Conservation (phyloP, 2,329 filamentous ascomycete species). For the Karstenula rhodostoma region DNA sequence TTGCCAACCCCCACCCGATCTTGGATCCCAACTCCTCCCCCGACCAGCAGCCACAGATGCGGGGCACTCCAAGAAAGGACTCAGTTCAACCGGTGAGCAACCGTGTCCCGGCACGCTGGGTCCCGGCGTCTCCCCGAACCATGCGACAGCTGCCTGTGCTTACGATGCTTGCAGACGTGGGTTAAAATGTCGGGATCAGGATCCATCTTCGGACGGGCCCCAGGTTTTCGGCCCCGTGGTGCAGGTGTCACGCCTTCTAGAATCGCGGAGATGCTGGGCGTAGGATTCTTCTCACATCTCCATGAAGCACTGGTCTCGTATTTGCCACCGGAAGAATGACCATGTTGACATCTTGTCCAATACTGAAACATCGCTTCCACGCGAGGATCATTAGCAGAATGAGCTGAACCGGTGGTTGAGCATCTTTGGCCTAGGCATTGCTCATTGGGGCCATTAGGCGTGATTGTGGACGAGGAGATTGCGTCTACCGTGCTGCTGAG, state of each 20-base stretch:
- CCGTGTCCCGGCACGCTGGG: constrained; percentile 24
- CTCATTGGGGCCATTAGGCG: constrained; percentile 13
- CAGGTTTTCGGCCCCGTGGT: constrained; percentile 6
- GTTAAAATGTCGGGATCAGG: constrained; percentile 14
- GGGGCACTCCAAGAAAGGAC: constrained; percentile 20
- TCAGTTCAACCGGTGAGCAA: constrained; percentile 32
- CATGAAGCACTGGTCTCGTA: constrained; percentile 12
- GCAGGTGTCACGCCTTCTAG: constrained; percentile 20
- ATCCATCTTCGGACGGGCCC: constrained; percentile 12
- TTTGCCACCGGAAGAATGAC: constrained; percentile 32
- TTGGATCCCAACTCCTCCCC: constrained; percentile 14
- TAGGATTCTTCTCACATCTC: not conserved
- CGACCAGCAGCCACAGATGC: constrained; percentile 20
- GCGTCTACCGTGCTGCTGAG: constrained; percentile 19
- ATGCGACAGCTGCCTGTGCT: constrained; percentile 20
- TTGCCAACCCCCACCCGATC: constrained; percentile 13
- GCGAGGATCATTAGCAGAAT: not conserved
- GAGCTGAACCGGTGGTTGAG: not conserved
- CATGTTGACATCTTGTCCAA: not conserved
- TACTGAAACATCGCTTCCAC: not conserved
- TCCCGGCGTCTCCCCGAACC: constrained; percentile 29
- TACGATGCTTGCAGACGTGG: constrained; percentile 17
- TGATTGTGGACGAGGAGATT: constrained; percentile 18
- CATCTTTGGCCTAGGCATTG: not conserved
- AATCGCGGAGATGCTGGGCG: constrained; percentile 15